Conservation (phyloP, 2,329 filamentous ascomycete genomes). For the Coniochaeta prunicola region DNA sequence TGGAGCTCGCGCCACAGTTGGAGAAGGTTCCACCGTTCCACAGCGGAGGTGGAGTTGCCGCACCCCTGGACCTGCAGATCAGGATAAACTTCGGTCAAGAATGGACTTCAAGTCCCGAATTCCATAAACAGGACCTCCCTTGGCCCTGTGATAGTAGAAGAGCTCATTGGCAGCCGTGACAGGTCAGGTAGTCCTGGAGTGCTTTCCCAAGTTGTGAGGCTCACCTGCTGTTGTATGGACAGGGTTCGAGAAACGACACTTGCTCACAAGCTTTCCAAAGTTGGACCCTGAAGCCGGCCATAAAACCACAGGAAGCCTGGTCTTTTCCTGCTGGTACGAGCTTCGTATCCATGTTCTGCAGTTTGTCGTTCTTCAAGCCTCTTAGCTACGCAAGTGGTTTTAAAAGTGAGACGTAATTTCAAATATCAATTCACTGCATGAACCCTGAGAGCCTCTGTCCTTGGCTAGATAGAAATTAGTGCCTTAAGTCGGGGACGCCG, state of each 20-base stretch:
- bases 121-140: neutral
- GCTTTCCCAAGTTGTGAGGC: neutral
- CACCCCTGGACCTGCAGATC: too few relatives aligned
- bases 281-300: neutral
- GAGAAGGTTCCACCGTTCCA: neutral
- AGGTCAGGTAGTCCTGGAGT: neutral
- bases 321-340: neutral
- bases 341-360: neutral
- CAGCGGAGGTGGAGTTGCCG: neutral
- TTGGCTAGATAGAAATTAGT: neutral
- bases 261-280: neutral
- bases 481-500: neutral
- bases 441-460: neutral
- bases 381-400: neutral
- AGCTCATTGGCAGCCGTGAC: too few relatives aligned
- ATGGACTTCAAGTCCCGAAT: neutral
- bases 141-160: too few relatives aligned
- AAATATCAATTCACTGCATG: neutral
- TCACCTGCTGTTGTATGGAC: neutral
- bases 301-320: neutral
- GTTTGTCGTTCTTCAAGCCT: neutral
- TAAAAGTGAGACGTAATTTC: neutral
- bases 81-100: neutral
- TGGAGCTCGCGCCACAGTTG: neutral
- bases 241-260: neutral